These are phyloP conservation scores for Alternaria infectoria DNA, from an alignment of 2,329 filamentous ascomycete genomes.

Conservation along the genomic window DNA sequence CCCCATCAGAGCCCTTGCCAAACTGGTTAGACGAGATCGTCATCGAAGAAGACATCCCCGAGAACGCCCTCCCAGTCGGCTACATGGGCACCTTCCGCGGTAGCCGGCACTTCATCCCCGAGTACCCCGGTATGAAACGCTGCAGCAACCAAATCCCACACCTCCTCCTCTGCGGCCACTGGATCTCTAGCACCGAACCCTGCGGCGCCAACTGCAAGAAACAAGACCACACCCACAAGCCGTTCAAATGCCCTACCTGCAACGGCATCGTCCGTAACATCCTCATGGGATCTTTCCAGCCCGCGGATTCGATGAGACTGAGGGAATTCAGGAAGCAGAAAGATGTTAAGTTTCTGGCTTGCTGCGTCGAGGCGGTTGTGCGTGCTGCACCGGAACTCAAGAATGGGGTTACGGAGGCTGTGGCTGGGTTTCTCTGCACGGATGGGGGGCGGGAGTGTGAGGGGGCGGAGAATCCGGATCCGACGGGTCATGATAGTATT, in stretches of 20 bases:
- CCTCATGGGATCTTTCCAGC: slow-evolving; percentile 3
- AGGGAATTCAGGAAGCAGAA: not conserved
- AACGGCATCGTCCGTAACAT: not conserved
- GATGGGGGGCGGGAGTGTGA: too few species aligned
- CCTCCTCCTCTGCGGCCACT: slow-evolving; percentile 22
- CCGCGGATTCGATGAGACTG: not conserved
- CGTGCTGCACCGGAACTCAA: not conserved
- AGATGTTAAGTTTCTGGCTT: not conserved
- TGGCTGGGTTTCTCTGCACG: not conserved
- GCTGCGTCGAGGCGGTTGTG: not conserved
- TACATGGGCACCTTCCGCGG: slow-evolving; percentile 19
- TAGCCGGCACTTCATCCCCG: slow-evolving; percentile 4
- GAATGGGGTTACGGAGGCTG: not conserved
- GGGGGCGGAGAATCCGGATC: not conserved
- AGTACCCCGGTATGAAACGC: not conserved
- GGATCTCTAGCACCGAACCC: slow-evolving; percentile 3
- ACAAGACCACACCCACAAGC: not conserved
- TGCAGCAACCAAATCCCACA: not conserved
- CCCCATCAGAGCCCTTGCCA: not conserved
- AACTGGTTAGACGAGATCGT: not conserved
- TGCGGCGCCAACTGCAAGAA: slow-evolving; percentile 21
- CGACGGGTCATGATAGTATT: not conserved
- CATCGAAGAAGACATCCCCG: not conserved
- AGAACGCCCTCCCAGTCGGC: slow-evolving; percentile 4
- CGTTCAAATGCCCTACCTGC: slow-evolving; percentile 19